Evolutionary conservation across 1,284 basidiomycete species (phyloP).

Genomic region (Heterobasidion occidentale): DNA sequence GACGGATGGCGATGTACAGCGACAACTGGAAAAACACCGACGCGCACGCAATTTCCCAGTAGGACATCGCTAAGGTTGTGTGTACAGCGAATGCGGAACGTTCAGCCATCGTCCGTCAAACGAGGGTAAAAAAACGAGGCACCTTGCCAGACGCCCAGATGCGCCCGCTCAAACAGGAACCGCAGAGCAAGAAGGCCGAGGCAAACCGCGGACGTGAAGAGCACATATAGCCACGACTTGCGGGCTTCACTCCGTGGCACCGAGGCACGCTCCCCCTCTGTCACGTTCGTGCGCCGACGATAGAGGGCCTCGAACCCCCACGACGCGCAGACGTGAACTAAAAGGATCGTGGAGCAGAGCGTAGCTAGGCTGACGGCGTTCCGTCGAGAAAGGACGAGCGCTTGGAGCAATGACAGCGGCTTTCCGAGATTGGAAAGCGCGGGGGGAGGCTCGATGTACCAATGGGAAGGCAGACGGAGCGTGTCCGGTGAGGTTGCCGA

Average conservation of each 20-base stretch:
- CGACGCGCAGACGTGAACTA: constrained; percentile 71
- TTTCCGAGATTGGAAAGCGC: constrained; percentile 34
- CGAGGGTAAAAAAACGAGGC: constrained; percentile 8
- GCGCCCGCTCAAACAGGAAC: constrained; percentile 31
- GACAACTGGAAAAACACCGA: constrained; percentile 88
- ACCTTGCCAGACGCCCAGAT: constrained; percentile 64
- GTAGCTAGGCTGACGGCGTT: constrained; percentile 74
- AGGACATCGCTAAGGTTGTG: constrained; percentile 53
- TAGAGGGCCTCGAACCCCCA: constrained; percentile 60
- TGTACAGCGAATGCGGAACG: neutral
- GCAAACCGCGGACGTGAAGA: constrained; percentile 51
- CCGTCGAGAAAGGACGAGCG: constrained; percentile 65
- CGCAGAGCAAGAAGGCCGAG: constrained; percentile 40
- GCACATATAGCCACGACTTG: constrained; percentile 52
- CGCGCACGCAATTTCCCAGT: constrained; percentile 70
- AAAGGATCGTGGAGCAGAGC: constrained; percentile 70
- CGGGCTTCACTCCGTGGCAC: constrained; percentile 68
- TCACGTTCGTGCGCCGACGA: constrained; percentile 29
- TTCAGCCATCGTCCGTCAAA: constrained; percentile 6
- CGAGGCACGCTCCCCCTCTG: constrained; percentile 61
- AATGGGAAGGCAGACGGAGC: constrained; percentile 42
- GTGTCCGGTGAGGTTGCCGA: constrained; percentile 12
- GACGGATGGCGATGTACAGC: constrained; percentile 81
- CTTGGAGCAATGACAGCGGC: constrained; percentile 41
- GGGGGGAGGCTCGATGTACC: constrained; percentile 72